Evolutionary conservation across 495 filamentous ascomycete genomes (phyloP).

Genomic region (Trichoderma asperelloides): DNA sequence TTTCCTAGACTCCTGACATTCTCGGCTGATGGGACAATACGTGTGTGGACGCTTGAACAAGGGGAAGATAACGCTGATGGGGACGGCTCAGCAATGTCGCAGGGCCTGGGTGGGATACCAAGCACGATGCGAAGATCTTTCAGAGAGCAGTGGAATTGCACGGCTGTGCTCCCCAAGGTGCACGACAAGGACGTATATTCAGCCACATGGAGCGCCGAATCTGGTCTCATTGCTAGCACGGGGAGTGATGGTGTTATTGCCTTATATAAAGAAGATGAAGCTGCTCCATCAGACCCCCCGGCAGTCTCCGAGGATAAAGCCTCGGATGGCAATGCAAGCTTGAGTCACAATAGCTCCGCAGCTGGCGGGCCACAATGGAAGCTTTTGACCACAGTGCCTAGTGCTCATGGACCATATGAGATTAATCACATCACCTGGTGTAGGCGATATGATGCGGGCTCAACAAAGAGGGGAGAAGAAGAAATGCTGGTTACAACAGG

Average conservation of each 20-base stretch:
- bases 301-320: conserved; percentile 46
- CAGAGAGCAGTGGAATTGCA: conserved; percentile 75
- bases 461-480: conserved; percentile 43
- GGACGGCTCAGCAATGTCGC: conserved; percentile 14
- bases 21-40: conserved; percentile 68
- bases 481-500: conserved; percentile 74
- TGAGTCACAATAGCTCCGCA: neutral
- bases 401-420: conserved; percentile 84
- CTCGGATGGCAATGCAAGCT: neutral
- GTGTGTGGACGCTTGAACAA: conserved; percentile 64
- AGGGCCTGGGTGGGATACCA: conserved; percentile 45
- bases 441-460: conserved; percentile 44
- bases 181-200: conserved; percentile 79
- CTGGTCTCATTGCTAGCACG: conserved; percentile 68
- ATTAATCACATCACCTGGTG: conserved; percentile 86
- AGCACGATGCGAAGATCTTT: conserved; percentile 70
- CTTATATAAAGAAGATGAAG: conserved; percentile 57
- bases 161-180: conserved; percentile 56
- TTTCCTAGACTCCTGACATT: conserved; percentile 63
- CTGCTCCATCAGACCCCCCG: conserved; percentile 40
- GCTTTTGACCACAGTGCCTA: conserved; percentile 36
- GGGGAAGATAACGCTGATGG: conserved; percentile 38
- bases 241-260: conserved; percentile 81
- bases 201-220: conserved; percentile 65
- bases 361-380: neutral